Percentiles rank a stretch among this genome's conserved stretches.
These are phyloP conservation scores for Talaromyces islandicus DNA, from an alignment of 2,329 filamentous ascomycete genomes.

Conservation along the genomic window DNA sequence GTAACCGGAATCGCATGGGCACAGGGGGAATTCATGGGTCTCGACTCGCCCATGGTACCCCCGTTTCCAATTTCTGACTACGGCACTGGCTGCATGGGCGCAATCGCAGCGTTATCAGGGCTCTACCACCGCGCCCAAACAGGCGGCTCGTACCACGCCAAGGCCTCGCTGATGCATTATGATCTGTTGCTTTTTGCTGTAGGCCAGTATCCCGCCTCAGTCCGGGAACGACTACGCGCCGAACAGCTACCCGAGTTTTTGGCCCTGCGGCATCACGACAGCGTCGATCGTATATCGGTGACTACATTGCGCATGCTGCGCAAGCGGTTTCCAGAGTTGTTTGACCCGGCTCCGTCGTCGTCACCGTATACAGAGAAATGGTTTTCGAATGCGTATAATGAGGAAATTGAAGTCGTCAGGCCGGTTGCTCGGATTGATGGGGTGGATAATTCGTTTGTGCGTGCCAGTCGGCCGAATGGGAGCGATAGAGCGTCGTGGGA, in stretches of 20 bases:
- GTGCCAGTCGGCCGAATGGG: conserved; percentile 48
- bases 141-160: conserved; percentile 63
- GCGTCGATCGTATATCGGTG: conserved; percentile 60
- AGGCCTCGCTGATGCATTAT: conserved; percentile 61
- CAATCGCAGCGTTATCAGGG: conserved; percentile 60
- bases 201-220: conserved; percentile 49
- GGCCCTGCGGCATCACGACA: conserved; percentile 54
- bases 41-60: conserved; percentile 34
- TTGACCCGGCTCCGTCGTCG: conserved; percentile 19
- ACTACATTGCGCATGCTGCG: conserved; percentile 53
- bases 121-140: conserved; percentile 56
- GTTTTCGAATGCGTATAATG: conserved; percentile 40
- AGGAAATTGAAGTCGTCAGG: conserved; percentile 42
- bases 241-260: conserved; percentile 51
- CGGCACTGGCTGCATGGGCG: conserved; percentile 66
- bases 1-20: conserved; percentile 38
- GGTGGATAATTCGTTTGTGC: conserved; percentile 43
- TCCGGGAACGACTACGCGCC: conserved; percentile 49
- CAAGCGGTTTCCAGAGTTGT: conserved; percentile 49
- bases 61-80: conserved; percentile 56
- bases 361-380: conserved; percentile 44
- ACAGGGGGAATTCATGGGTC: conserved; percentile 37
- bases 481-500: conserved; percentile 46
- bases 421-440: conserved; percentile 43
- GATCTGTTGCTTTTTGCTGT: conserved; percentile 59